A percentile compares a stretch with the other conserved stretches of the same genome.
These are phyloP conservation scores for Excoecaria cochinchinensis DNA, from an alignment of 345 rosid genomes.

Conservation along the genomic window DNA sequence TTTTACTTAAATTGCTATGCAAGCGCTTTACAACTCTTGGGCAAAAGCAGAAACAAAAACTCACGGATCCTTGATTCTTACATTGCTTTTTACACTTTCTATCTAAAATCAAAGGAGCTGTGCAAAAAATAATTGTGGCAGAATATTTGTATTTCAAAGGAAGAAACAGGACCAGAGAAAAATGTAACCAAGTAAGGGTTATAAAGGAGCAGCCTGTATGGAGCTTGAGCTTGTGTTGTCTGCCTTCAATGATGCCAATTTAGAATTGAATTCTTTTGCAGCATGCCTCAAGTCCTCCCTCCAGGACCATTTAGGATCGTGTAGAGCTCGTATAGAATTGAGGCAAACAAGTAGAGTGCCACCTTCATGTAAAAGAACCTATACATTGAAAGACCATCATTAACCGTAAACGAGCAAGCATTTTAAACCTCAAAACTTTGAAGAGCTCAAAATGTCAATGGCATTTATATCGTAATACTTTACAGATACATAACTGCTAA, in stretches of 20 bases:
- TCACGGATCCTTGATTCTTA: neutral
- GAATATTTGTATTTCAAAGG: neutral
- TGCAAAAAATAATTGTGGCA: neutral
- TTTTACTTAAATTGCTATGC: neutral
- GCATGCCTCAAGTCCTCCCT: conserved; percentile 51
- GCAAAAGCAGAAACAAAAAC: too few species aligned
- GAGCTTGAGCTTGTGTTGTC: conserved; percentile 27
- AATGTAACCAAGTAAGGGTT: neutral
- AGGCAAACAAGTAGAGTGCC: conserved; percentile 92
- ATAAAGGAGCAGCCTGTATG: conserved; percentile 37
- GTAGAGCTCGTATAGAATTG: conserved; percentile 75
- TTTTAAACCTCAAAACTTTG: neutral
- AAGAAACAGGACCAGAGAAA: neutral
- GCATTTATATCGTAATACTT: too few species aligned
- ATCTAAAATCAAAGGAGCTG: neutral
- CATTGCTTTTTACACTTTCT: neutral
- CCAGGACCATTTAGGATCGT: conserved; percentile 88
- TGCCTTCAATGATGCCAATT: conserved; percentile 16
- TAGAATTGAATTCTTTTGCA: conserved; percentile 37
- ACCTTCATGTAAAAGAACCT: conserved; percentile 94
- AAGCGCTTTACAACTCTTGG: neutral
- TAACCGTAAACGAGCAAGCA: too few species aligned
- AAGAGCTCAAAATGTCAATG: neutral
- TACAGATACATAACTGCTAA: too few species aligned
- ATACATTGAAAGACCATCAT: conserved; percentile 18